These are phyloP conservation scores for Suillus ampliporus DNA, from an alignment of 768 basidiomycete species.

Conservation along the genomic window DNA sequence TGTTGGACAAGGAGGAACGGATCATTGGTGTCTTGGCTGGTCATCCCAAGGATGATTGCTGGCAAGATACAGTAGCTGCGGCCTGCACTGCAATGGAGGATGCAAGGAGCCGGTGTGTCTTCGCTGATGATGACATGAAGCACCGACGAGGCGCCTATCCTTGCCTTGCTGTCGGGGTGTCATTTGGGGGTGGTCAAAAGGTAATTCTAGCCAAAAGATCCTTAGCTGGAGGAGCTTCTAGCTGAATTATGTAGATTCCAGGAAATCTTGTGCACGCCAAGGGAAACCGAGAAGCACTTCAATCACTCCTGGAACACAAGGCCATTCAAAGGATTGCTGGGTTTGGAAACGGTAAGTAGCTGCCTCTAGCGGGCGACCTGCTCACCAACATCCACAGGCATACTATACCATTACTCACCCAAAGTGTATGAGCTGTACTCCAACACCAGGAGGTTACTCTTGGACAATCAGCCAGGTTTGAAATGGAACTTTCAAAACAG, in stretches of 20 bases:
- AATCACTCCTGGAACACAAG: slow-evolving; percentile 2
- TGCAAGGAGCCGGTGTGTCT: not conserved
- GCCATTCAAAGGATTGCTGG: slow-evolving; percentile 24
- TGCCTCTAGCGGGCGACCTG: too few species aligned
- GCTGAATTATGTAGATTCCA: too few species aligned
- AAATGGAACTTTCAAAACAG: slow-evolving; percentile 31
- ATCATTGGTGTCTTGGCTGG: slow-evolving; percentile 19
- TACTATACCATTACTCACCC: slow-evolving; percentile 28
- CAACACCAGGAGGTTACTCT: not conserved
- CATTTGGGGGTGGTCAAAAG: slow-evolving; percentile 36
- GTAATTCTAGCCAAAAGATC: not conserved
- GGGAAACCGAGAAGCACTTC: not conserved
- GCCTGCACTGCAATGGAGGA: slow-evolving; percentile 4
- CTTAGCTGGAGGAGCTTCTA: not conserved
- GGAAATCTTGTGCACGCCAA: not conserved
- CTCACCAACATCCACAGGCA: slow-evolving; percentile 8
- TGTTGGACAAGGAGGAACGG: slow-evolving; percentile 7
- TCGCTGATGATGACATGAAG: not conserved
- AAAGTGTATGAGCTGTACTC: slow-evolving; percentile 25
- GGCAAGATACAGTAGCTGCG: slow-evolving; percentile 1
- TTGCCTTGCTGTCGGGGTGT: slow-evolving; percentile 27
- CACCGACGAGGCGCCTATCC: slow-evolving; percentile 25
- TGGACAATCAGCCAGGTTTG: slow-evolving; percentile 13
- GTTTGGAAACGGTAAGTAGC: slow-evolving; percentile 23
- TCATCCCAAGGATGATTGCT: slow-evolving; percentile 10